phyloP scores from a whole-genome alignment of 2,329 filamentous ascomycete genomes.

The Coniochaeta ligniaria region DNA sequence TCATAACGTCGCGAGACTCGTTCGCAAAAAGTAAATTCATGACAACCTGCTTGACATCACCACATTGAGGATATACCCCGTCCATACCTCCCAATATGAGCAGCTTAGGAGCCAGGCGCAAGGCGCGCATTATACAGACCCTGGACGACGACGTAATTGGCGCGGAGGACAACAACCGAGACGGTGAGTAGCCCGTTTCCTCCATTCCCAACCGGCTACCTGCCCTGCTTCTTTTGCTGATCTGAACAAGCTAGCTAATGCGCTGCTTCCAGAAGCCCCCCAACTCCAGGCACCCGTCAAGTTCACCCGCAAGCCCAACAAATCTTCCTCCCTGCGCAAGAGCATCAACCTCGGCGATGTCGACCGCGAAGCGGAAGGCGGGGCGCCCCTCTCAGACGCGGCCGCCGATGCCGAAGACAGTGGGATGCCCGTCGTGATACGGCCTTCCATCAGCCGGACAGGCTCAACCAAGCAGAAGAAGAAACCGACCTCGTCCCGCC shows the following conservation, averaged over 20 bases:
- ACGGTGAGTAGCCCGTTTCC: constrained; percentile 26
- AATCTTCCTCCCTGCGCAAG: constrained; percentile 52
- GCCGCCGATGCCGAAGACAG: constrained; percentile 26
- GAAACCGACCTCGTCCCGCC: constrained; percentile 54
- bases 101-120: constrained; percentile 51
- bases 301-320: constrained; percentile 42
- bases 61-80: not conserved
- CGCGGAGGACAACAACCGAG: constrained; percentile 19
- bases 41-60: not conserved
- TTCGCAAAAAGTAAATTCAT: not conserved
- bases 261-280: constrained; percentile 15
- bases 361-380: constrained; percentile 16
- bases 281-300: constrained; percentile 35
- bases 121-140: constrained; percentile 70
- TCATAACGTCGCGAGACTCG: not conserved
- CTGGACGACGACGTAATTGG: constrained; percentile 55
- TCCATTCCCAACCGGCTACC: not conserved
- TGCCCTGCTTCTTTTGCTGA: constrained; percentile 17
- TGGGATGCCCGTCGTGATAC: constrained; percentile 39
- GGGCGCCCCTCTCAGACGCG: constrained; percentile 7
- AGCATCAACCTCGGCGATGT: constrained; percentile 41
- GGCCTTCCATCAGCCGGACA: constrained; percentile 38
- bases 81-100: constrained; percentile 30
- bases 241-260: constrained; percentile 23
- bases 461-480: constrained; percentile 58